A percentile compares a stretch with the other conserved stretches of the same genome.
These are phyloP conservation scores for Ophiostoma piceae DNA, from an alignment of 2,329 filamentous ascomycete genomes.

Conservation along the genomic window DNA sequence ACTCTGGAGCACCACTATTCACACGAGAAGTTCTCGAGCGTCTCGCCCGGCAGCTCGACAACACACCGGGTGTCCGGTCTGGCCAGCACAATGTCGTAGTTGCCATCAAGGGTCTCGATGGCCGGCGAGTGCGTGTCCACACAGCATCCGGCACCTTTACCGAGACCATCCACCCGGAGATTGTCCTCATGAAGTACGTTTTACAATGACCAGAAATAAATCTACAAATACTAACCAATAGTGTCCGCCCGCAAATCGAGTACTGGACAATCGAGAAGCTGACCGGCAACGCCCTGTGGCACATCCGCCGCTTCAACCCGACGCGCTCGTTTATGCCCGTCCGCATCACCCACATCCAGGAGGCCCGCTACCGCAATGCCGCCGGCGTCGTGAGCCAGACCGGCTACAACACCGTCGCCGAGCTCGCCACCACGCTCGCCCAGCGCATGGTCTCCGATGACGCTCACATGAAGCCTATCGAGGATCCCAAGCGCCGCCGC, in stretches of 20 bases:
- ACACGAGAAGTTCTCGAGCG: slow-evolving; percentile 22
- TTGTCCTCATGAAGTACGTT: slow-evolving; percentile 25
- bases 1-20: slow-evolving; percentile 26
- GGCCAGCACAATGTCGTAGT: slow-evolving; percentile 21
- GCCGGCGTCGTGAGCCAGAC: slow-evolving; percentile 16
- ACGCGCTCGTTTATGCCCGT: slow-evolving; percentile 21
- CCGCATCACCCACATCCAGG: slow-evolving; percentile 24
- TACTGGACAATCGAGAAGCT: slow-evolving; percentile 27
- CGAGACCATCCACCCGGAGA: slow-evolving; percentile 24
- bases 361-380: slow-evolving; percentile 24
- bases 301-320: slow-evolving; percentile 23
- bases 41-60: slow-evolving; percentile 24
- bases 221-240: slow-evolving; percentile 9
- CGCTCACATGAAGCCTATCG: neutral
- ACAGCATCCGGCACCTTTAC: slow-evolving; percentile 19
- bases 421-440: slow-evolving; percentile 22
- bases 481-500: slow-evolving; percentile 1
- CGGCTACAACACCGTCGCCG: slow-evolving; percentile 17
- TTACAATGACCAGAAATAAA: too few relatives aligned
- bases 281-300: slow-evolving; percentile 25
- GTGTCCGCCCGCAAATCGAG: slow-evolving; percentile 22
- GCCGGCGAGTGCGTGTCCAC: slow-evolving; percentile 19
- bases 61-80: slow-evolving; percentile 20
- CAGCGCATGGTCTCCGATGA: neutral
- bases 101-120: slow-evolving; percentile 23